Conservation (phyloP, 495 filamentous ascomycete genomes). For the Aspergillus leporis region DNA sequence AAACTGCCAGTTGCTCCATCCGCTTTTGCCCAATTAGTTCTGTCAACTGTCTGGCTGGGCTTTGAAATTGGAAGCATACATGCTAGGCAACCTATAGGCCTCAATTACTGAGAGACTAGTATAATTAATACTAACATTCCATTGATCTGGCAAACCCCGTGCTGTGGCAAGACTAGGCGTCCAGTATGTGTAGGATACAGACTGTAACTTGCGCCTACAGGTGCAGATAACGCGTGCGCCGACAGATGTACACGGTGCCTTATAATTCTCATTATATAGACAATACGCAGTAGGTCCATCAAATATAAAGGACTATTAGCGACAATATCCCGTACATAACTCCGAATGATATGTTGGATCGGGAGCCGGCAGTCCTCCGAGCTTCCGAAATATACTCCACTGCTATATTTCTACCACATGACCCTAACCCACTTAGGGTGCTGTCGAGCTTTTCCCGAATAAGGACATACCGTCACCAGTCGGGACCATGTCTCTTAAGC, state of each 20-base stretch:
- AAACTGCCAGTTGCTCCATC: conserved; percentile 25
- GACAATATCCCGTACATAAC: neutral
- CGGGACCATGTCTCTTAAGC: neutral
- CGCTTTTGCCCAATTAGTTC: conserved; percentile 31
- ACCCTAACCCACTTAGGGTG: neutral
- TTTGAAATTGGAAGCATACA: conserved; percentile 35
- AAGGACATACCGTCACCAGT: neutral
- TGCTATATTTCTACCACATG: neutral
- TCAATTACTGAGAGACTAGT: neutral
- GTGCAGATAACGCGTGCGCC: neutral
- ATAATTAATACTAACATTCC: neutral
- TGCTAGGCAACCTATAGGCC: neutral
- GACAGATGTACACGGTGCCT: neutral
- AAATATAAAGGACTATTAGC: too few relatives aligned
- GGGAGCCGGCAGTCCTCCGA: neutral
- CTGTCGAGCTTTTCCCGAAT: neutral
- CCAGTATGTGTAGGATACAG: too few relatives aligned
- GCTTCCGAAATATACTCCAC: neutral
- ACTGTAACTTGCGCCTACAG: too few relatives aligned
- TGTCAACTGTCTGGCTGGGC: conserved; percentile 20
- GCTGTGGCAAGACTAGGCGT: too few relatives aligned
- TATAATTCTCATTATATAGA: neutral
- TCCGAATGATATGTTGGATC: neutral
- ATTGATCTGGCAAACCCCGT: neutral
- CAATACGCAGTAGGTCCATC: too few relatives aligned